A percentile compares a stretch with the other conserved stretches of the same genome.
These are phyloP conservation scores for Ogataea parapolymorpha DNA, from an alignment of 805 yeast genomes.

Conservation along the genomic window DNA sequence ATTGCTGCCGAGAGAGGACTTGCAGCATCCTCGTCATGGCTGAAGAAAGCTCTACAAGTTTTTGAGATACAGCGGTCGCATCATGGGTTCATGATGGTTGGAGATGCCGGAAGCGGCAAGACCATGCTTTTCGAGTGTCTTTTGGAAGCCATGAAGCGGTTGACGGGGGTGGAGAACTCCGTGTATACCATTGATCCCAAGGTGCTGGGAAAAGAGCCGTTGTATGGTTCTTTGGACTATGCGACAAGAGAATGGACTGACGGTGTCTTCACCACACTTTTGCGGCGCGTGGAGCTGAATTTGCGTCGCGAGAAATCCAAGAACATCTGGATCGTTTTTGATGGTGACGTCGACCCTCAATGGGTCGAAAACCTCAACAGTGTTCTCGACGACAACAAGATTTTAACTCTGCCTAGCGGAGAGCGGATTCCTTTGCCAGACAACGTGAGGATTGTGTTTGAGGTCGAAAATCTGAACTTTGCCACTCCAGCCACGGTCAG, in stretches of 20 bases:
- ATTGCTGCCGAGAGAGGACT: constrained; percentile 35
- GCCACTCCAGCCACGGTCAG: constrained; percentile 92
- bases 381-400: constrained; percentile 82
- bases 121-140: constrained; percentile 50
- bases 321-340: constrained; percentile 76
- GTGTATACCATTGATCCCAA: constrained; percentile 67
- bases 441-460: constrained; percentile 68
- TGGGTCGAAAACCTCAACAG: constrained; percentile 93
- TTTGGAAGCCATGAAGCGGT: constrained; percentile 38
- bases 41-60: constrained; percentile 57
- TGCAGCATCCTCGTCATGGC: constrained; percentile 40
- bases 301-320: constrained; percentile 55
- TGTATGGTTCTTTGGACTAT: constrained; percentile 70
- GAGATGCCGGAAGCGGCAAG: constrained; percentile 75
- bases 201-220: constrained; percentile 57
- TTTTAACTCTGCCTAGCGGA: constrained; percentile 84
- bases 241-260: constrained; percentile 91
- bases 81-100: constrained; percentile 81
- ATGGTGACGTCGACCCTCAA: constrained; percentile 89
- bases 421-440: constrained; percentile 70
- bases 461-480: constrained; percentile 58
- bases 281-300: constrained; percentile 56
- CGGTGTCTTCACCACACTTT: constrained; percentile 69
- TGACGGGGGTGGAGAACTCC: constrained; percentile 34
- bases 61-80: constrained; percentile 57